Base-by-base conservation (phyloP, 305 asterid species). In the Fraxinus sp. region DNA sequence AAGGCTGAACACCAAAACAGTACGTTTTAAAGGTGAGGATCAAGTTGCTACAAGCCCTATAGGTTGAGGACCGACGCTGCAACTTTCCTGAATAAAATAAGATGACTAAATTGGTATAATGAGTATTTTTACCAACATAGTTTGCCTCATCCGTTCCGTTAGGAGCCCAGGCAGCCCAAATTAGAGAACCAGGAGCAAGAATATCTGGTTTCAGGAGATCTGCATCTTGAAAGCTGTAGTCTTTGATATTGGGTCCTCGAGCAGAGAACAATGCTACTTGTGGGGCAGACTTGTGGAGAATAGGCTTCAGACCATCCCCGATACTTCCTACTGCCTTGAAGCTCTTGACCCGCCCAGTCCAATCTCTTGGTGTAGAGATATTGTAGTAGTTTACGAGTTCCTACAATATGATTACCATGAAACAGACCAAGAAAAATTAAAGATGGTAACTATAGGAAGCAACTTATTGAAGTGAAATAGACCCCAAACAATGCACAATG, bases 141-240 rank as follows among this genome's bases (percentile, higher is more conserved):
- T 97, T 93, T 14, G 98, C 90, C 88, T 97, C 98, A 64, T 97
- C 98, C 11, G 99, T 97, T 82, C 99, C 99, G 36, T 95, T 93
- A 43, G 92, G 97, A 80, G 98, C 86, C 99, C 99, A 97, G 75
- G 99, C 98, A 77, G 99, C 97, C 99, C 99, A 97, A 77, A 97
- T 97, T 8, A 97, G 92, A 84, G 95, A 92, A 76, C 99, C 99
- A 0, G 99, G 99, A 81, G 99, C 99, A 66, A 97, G 89, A 84
- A 97, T 97, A 85, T 97, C 99, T 0, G 99, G 99, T 88, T 97
- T 97, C 62, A 97, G 91, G 87, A 97, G 91, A 89, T 97, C 99
- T 4, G 99, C 98, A 24, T 97, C 99, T 84, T 88, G 92, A 83
- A 95, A 97, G 80, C 97, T 93, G 90, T 92, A 97, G 82, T 95